These are phyloP conservation scores for Oxalis stricta DNA, from an alignment of 441 rosid genomes.

Conservation along the genomic window DNA sequence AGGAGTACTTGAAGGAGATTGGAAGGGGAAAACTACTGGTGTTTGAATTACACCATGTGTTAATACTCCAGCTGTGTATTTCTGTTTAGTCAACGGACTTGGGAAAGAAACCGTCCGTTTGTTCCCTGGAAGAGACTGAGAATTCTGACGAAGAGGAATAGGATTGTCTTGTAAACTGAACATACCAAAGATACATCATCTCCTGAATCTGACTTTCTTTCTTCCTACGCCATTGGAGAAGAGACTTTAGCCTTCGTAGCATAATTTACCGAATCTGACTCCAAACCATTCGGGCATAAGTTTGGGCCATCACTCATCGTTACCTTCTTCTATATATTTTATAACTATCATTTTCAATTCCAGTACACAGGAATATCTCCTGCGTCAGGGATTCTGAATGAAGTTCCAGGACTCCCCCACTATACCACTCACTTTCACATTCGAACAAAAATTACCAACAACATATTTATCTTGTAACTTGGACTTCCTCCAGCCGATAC, in stretches of 20 bases:
- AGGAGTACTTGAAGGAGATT: constrained; percentile 27
- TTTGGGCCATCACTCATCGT: constrained; percentile 25
- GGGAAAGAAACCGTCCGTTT: no score
- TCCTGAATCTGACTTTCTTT: constrained; percentile 25
- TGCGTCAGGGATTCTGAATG: constrained; percentile 71
- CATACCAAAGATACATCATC: constrained; percentile 16
- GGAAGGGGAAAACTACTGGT: constrained; percentile 18
- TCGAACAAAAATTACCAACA: constrained; percentile 29
- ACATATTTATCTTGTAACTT: constrained; percentile 19
- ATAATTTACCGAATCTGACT: constrained; percentile 25
- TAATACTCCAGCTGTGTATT: constrained; percentile 44
- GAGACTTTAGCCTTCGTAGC: constrained; percentile 52
- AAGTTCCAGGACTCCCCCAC: constrained; percentile 74
- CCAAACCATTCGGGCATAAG: constrained; percentile 15
- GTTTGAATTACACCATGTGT: constrained; percentile 67
- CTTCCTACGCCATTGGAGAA: constrained; percentile 50
- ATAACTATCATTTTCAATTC: constrained; percentile 23
- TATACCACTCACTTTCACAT: constrained; percentile 44
- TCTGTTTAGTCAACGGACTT: constrained; percentile 55
- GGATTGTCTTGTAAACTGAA: constrained; percentile 17
- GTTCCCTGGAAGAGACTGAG: no score
- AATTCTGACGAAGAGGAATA: constrained; percentile 45
- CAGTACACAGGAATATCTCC: constrained; percentile 70
- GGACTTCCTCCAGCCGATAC: constrained; percentile 68
- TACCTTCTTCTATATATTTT: constrained; percentile 32